Base-by-base conservation (phyloP, 768 basidiomycete genomes). In the Lactarius pseudohatsudake region DNA sequence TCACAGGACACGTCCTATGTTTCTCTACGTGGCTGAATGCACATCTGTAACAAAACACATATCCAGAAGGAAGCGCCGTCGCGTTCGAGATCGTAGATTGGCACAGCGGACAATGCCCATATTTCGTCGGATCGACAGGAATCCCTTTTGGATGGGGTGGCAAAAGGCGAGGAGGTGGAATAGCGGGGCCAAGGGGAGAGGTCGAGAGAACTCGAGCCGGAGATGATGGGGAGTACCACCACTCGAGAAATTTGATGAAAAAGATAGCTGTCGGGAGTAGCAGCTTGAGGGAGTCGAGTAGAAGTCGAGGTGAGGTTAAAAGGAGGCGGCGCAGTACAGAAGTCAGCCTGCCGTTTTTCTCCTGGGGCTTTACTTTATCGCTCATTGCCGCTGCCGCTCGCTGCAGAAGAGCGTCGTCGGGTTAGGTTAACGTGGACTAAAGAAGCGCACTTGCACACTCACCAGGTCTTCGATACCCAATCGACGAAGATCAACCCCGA, bases 151-250 rank as follows among this genome's bases (percentile, higher is more conserved):
- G 88, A 73, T 94, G 89, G 5, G 92, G 91, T 38, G 81, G 81
- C 34, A 92, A 83, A 72, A 91, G 84, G 69, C 81, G 82, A 54
- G 92, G 95, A 16, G 92, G 92, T 69, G 90, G 89, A 53, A 92
- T 82, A 1, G 85, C 81, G 34, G 88, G 91, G 8, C 87, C 90
- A 60, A 84, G 82, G 36, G 78, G 80, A 13, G 85, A 86, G 38
- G 81, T 81, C 10, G 86, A 82, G 61, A 92, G 77, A n/a, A 86
- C 85, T 47, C 87, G 85, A 20, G 91, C 92, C 4, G 91, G 95
- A 13, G 93, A 97, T 54, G 84, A 84, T 26, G 97, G 95, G 4
- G 94, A 96, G 74, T 98, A 98, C 95, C 96, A 99, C 95, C 97
- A 99, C 77, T 98, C 95, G 56, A 97, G 81, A 77, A 98, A 96